Base-by-base conservation (phyloP, 2,329 filamentous ascomycete genomes). In the Alternaria hordeiaustralica region DNA sequence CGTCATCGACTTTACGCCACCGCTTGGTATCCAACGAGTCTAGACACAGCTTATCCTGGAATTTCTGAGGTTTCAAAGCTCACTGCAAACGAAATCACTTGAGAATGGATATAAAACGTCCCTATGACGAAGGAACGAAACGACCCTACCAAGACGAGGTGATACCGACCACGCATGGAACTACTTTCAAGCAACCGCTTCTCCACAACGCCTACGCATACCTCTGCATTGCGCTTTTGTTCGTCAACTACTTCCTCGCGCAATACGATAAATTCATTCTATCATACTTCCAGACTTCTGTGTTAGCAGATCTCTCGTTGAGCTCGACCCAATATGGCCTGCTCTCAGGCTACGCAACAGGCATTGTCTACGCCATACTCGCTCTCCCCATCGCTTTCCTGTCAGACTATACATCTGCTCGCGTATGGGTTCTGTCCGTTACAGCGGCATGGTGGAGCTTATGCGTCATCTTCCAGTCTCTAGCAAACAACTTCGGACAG, bases 261-360 rank as follows among this genome's bases (percentile, higher is more conserved):
- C 49, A 53, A 13, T 53, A 53, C 49, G 49, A 53, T 12, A 53
- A 53, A 18, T 53, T 53, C 20, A 53, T 53, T 6, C 18, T 53
- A 6, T 53, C 49, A 23, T 53, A 53, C 25, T 53, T 53, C 18
- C 49, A 53, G 28, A 53, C 28, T 4, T 53, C 49, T 36, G 49
- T 53, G 7, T 18, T 53, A 30, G 49, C 49, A 21, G 49, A 53
- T 33, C 49, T 53, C 15, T 53, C 49, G 6, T 11, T 53, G 8
- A 53, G 26, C 49, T 53, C 49, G 23, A 53, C 49, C 15, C 49
- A 53, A 53, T 53, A 53, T 53, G 49, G 49, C 23, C 49, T 53
- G 3, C 49, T 53, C 49, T 53, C 49, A 3, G 49, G 49, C 3
- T 53, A 53, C 26, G 49, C 49, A 53, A 53, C 49, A n/a, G 49